Percentiles rank a stretch among this genome's conserved stretches.
Conservation (phyloP, 2,329 filamentous ascomycete species). For the Gaeumannomyces tritici region DNA sequence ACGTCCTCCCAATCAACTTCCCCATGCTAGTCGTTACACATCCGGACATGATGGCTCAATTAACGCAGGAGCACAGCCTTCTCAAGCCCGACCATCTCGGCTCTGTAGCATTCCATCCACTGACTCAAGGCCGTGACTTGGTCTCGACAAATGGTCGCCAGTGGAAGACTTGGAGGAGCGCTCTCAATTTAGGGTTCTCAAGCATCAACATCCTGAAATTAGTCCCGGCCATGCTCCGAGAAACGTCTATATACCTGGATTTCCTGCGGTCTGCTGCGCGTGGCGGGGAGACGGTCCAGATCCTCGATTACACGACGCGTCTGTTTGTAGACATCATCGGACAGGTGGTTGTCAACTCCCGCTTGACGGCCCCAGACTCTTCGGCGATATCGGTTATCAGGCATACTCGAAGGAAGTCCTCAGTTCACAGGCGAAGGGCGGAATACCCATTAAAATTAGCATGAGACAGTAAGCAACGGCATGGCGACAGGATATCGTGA, state of each 20-base stretch:
- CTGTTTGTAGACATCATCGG: conserved; percentile 19
- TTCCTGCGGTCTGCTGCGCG: conserved; percentile 12
- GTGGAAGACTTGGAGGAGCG: conserved; percentile 24
- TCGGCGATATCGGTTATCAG: conserved; percentile 21
- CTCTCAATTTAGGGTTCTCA: conserved; percentile 29
- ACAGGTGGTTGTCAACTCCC: conserved; percentile 21
- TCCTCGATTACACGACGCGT: conserved; percentile 15
- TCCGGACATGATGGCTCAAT: conserved; percentile 25
- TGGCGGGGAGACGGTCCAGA: conserved; percentile 13
- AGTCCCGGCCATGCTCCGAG: conserved; percentile 22
- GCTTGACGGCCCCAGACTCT: conserved; percentile 20
- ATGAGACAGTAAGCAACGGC: too few species aligned
- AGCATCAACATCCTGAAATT: conserved; percentile 23
- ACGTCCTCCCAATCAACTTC: conserved; percentile 25
- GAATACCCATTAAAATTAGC: too few species aligned
- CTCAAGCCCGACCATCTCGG: conserved; percentile 22
- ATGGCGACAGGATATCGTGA: too few species aligned
- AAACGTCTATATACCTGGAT: conserved; percentile 15
- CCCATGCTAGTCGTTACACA: conserved; percentile 25
- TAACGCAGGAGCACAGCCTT: conserved; percentile 23
- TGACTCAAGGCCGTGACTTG: conserved; percentile 21
- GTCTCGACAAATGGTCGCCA: conserved; percentile 24
- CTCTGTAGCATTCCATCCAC: conserved; percentile 15
- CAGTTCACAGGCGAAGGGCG: too few species aligned
- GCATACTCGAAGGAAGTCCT: too few species aligned